These are phyloP conservation scores for Neofusicoccum kwambonambiense DNA, from an alignment of 2,329 filamentous ascomycete species.

Conservation along the genomic window DNA sequence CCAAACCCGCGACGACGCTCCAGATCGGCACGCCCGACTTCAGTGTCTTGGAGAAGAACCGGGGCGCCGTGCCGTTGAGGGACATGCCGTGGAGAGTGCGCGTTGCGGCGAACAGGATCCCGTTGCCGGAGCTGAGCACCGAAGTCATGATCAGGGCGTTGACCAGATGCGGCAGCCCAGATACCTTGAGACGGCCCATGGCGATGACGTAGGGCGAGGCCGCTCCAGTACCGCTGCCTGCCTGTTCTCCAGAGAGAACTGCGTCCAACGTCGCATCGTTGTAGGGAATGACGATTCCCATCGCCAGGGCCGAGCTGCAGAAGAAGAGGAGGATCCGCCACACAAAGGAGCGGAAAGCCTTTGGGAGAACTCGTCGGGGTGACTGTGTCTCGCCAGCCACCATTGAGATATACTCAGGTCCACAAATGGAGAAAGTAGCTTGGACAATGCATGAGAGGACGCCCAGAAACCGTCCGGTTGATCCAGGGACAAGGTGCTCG, in stretches of 20 bases:
- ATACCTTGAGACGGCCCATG: constrained; percentile 56
- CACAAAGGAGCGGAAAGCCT: constrained; percentile 54
- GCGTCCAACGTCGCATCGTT: constrained; percentile 52
- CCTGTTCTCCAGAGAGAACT: constrained; percentile 33
- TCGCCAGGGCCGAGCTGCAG: constrained; percentile 49
- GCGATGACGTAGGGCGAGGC: constrained; percentile 65
- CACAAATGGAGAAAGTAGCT: constrained; percentile 49
- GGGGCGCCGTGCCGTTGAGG: not conserved
- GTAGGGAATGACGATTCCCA: constrained; percentile 58
- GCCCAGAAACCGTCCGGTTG: constrained; percentile 35
- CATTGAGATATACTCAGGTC: constrained; percentile 51
- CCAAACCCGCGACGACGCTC: constrained; percentile 64
- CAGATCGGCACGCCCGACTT: constrained; percentile 50
- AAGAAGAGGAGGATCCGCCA: constrained; percentile 55
- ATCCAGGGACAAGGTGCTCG: constrained; percentile 26
- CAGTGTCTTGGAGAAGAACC: not conserved
- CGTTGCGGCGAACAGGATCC: not conserved
- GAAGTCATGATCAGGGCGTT: not conserved
- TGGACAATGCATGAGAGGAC: constrained; percentile 19
- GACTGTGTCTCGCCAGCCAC: constrained; percentile 48
- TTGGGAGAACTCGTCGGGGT: constrained; percentile 50
- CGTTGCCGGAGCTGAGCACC: not conserved
- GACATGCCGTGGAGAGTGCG: not conserved
- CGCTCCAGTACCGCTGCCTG: constrained; percentile 43
- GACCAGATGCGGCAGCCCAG: not conserved